phyloP scores from a whole-genome alignment of 2,329 filamentous ascomycete genomes.

The Alternaria rosae region DNA sequence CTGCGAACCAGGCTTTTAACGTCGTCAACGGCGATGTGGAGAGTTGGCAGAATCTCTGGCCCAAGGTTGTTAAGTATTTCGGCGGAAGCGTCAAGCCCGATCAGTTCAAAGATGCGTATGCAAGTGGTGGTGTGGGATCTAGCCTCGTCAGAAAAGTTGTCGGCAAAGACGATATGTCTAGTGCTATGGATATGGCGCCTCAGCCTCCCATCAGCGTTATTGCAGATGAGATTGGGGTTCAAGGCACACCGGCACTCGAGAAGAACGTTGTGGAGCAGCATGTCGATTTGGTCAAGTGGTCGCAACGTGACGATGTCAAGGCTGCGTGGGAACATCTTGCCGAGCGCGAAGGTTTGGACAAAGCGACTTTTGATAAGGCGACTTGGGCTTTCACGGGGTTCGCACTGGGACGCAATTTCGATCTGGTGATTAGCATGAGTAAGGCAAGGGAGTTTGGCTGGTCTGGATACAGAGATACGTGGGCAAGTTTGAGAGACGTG shows the following conservation, averaged over 20 bases:
- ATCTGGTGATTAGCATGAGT: conserved; percentile 54
- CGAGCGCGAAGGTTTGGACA: conserved; percentile 46
- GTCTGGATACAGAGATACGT: conserved; percentile 49
- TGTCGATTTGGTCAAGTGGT: conserved; percentile 54
- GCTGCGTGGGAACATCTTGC: conserved; percentile 50
- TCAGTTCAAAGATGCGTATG: conserved; percentile 23
- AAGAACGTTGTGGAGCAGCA: conserved; percentile 48
- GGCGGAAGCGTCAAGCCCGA: conserved; percentile 43
- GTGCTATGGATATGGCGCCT: neutral
- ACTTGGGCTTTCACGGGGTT: conserved; percentile 57
- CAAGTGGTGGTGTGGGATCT: conserved; percentile 23
- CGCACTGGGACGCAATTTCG: conserved; percentile 53
- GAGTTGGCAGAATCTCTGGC: conserved; percentile 55
- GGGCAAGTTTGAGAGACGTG: conserved; percentile 48
- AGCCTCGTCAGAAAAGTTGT: neutral
- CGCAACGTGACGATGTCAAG: conserved; percentile 48
- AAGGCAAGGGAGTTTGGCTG: conserved; percentile 58
- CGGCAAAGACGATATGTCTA: neutral
- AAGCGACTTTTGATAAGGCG: conserved; percentile 53
- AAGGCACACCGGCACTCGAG: conserved; percentile 9
- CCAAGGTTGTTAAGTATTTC: conserved; percentile 49
- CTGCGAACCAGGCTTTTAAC: conserved; percentile 54
- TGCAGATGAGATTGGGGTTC: conserved; percentile 21
- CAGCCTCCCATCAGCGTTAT: conserved; percentile 23
- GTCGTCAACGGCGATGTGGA: conserved; percentile 53